Base-by-base conservation (phyloP, 805 yeast genomes). In the Komagataella phaffii region DNA sequence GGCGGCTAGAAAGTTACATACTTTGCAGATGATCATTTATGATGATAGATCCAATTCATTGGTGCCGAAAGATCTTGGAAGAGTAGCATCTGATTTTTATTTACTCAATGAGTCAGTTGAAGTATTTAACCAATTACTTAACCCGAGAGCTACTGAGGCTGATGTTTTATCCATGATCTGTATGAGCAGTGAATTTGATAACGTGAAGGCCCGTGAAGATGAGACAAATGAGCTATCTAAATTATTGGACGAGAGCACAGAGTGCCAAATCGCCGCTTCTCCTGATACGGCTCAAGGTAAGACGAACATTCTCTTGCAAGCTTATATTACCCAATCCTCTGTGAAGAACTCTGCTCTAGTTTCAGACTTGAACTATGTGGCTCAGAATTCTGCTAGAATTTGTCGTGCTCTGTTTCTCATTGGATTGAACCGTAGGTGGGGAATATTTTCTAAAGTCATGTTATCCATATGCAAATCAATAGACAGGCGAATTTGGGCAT, bases 61-160 rank as follows among this genome's bases (percentile, higher is more conserved):
- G 53, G 77, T 81, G 23, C 70, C 96, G 1, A 93, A 91, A 56
- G 98, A 93, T 65, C 69, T 88, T 49, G 99, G 99, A 6, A 76
- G 99, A 61, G 80, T 91, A 46, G 95, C 99, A 0, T 88, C 96
- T 1, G 99, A 93, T 57, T 93, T 90, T 62, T 93, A 93, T 61
- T 69, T 93, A 50, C 68, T 90, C 53, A 84, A 85, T 62, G 88
- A 86, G 57, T 80, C 95, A 24, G 82, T 95, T 45, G 98, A 93
- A 62, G 77, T 89, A 2, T 91, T 93, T 70, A 91, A 88, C 62
- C 85, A 83, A 58, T 77, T 86, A 77, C 75, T 89, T 65, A 85
- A 77, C 53, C 93, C 97, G 1, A 66, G 74, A 17, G 96, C 96
- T 0, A 81, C 95, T 0, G 98, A 89, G 59, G 96, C 97, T 0